A percentile compares a stretch with the other conserved stretches of the same genome.
Evolutionary conservation across 2,329 filamentous ascomycete genomes (phyloP).

Genomic region (Penicillium sp.): DNA sequence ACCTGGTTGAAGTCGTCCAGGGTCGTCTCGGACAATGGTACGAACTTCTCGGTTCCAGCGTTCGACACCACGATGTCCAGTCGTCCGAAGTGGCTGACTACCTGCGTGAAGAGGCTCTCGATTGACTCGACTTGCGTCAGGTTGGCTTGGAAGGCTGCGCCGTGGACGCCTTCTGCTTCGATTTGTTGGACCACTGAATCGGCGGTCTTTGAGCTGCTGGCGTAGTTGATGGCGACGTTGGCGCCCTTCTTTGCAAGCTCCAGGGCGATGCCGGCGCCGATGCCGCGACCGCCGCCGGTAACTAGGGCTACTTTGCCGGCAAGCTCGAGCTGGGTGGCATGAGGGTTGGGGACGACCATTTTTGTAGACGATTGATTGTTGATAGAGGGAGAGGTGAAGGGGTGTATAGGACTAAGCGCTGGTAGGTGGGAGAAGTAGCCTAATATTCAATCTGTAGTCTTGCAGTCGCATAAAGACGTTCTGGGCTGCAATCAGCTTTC

Average conservation of each 20-base stretch:
- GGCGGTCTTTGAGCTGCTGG: constrained; percentile 61
- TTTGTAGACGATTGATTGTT: background rate
- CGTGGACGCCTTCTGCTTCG: constrained; percentile 60
- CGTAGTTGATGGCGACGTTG: constrained; percentile 42
- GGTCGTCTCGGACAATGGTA: constrained; percentile 24
- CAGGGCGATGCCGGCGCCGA: constrained; percentile 42
- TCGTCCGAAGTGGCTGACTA: constrained; percentile 53
- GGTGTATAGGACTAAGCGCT: background rate
- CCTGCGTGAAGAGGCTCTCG: constrained; percentile 59
- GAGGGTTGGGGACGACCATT: constrained; percentile 20
- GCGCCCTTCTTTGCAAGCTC: constrained; percentile 42
- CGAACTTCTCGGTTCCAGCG: constrained; percentile 49
- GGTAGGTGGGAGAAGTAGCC: background rate
- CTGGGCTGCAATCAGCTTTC: constrained; percentile 1
- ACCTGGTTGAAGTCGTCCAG: constrained; percentile 48
- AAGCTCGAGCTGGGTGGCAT: constrained; percentile 18
- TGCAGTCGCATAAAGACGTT: background rate
- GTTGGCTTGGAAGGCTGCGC: constrained; percentile 64
- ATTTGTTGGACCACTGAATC: constrained; percentile 64
- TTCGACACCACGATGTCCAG: constrained; percentile 46
- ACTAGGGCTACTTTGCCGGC: constrained; percentile 40
- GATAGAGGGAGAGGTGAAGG: background rate
- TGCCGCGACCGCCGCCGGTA: constrained; percentile 39
- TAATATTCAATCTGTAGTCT: constrained; percentile 1
- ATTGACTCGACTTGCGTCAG: constrained; percentile 63